Percentiles rank a stretch among this genome's conserved stretches.
Conservation (phyloP, 768 basidiomycete species). For the Lyophyllum shimeji region DNA sequence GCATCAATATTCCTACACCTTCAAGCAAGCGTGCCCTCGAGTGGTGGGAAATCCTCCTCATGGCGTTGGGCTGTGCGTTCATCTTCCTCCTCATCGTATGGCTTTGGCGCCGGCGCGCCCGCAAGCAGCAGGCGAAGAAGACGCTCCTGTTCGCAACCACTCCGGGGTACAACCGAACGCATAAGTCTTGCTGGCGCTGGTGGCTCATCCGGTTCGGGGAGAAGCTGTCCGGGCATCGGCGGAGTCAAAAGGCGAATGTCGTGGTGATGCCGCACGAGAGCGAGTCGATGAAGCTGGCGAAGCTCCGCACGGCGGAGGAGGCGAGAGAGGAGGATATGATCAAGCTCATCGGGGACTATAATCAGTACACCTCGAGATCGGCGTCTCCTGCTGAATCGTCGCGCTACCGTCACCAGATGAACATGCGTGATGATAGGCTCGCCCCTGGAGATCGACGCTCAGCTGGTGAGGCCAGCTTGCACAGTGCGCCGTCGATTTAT, state of each 20-base stretch:
- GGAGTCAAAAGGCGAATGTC: conserved; percentile 13
- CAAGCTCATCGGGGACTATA: conserved; percentile 24
- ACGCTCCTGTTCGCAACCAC: conserved; percentile 59
- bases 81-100: conserved; percentile 67
- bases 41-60: conserved; percentile 87
- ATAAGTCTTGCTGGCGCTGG: conserved; percentile 47
- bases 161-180: conserved; percentile 36
- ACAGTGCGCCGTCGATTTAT: conserved; percentile 52
- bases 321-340: conserved; percentile 24
- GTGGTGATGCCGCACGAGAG: conserved; percentile 6
- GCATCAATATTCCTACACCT: conserved; percentile 49
- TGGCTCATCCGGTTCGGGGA: conserved; percentile 58
- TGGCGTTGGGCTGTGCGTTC: conserved; percentile 81
- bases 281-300: conserved; percentile 17
- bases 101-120: conserved; percentile 66
- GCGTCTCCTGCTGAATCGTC: not conserved
- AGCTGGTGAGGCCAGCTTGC: conserved; percentile 24
- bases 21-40: conserved; percentile 38
- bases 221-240: conserved; percentile 53
- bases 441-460: conserved; percentile 11
- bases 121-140: conserved; percentile 63
- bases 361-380: conserved; percentile 10
- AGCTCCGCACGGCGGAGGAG: conserved; percentile 21
- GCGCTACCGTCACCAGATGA: conserved; percentile 16
- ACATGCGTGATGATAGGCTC: conserved; percentile 22